Base-by-base conservation (phyloP, 805 yeast species). In the Scheffersomyces lignosus region DNA sequence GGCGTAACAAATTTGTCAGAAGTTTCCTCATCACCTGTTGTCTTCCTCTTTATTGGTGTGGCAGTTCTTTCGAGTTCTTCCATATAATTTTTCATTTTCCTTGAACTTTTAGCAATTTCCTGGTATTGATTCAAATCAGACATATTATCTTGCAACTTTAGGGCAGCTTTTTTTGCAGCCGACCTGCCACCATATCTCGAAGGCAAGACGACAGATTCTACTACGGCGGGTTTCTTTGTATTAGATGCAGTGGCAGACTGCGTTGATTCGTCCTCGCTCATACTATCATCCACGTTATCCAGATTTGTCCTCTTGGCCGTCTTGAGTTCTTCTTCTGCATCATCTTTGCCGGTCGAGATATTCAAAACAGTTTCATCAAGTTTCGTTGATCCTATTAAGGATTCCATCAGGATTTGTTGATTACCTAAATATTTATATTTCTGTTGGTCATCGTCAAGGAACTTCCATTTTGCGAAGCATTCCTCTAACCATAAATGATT, bases 401-500 rank as follows among this genome's bases (percentile, higher is more conserved):
- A 66, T 10, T 71, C 67, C 30, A 75, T 47, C 2, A 58, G 60
- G 18, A 66, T 62, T 3, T 64, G 50, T 17, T 57, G 62, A 27
- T 64, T 58, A 1, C 78, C 77, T 27, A 78, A 62, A 33, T 65
- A 63, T 7, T 70, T 54, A 57, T 77, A 87, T 22, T 76, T 66
- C 3, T 76, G 68, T 12, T 58, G 51, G 0, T 62, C 48, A 3
- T 58, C 71, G 26, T 80, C 77, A 46, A 74, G 71, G 4, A 70
- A 46, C 34, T 61, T 63, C 90, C 93, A 85, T 31, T 71, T 59
- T 8, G 61, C 47, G 42, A 73, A 91, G 28, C 88, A 75, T 37
- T 86, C 90, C 52, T 91, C 98, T 10, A 91, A 60, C 99, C 99
- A 91, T 10, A 81, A 53, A 59, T 88, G 96, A 52, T 85, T 89